These are phyloP conservation scores for Primulina huaijiensis DNA, from an alignment of 257 asterid species.

Conservation along the genomic window DNA sequence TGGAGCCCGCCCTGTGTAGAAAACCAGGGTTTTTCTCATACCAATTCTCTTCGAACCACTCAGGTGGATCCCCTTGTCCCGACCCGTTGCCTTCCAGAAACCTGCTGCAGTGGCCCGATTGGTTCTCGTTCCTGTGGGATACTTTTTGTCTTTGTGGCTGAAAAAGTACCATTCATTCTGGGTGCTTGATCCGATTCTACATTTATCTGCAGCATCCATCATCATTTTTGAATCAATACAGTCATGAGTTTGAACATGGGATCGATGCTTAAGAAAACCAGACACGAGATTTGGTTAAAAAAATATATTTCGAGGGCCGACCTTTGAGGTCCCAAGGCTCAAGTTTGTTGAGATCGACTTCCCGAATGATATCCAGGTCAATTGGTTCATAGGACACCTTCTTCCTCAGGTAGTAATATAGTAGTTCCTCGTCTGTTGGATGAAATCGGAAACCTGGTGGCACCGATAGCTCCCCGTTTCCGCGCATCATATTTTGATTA, in stretches of 20 bases:
- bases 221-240: not conserved
- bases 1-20: conserved; percentile 86
- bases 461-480: conserved; percentile 45
- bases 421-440: conserved; percentile 81
- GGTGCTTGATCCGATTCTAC: conserved; percentile 80
- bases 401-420: conserved; percentile 71
- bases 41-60: conserved; percentile 56
- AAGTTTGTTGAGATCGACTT: conserved; percentile 86
- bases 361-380: conserved; percentile 70
- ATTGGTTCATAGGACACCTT: conserved; percentile 78
- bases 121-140: conserved; percentile 81
- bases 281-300: not conserved
- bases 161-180: conserved; percentile 83
- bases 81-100: conserved; percentile 82
- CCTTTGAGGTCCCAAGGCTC: conserved; percentile 98
- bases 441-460: conserved; percentile 90
- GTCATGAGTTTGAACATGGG: not conserved
- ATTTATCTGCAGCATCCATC: conserved; percentile 49
- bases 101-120: conserved; percentile 79
- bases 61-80: conserved; percentile 68
- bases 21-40: conserved; percentile 83
- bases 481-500: conserved; percentile 40
- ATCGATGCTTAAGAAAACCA: not conserved
- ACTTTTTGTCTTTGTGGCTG: conserved; percentile 84
- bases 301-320: not conserved